Base-by-base conservation (phyloP, 805 yeast species). In the Debaryomyces prosopidis region DNA sequence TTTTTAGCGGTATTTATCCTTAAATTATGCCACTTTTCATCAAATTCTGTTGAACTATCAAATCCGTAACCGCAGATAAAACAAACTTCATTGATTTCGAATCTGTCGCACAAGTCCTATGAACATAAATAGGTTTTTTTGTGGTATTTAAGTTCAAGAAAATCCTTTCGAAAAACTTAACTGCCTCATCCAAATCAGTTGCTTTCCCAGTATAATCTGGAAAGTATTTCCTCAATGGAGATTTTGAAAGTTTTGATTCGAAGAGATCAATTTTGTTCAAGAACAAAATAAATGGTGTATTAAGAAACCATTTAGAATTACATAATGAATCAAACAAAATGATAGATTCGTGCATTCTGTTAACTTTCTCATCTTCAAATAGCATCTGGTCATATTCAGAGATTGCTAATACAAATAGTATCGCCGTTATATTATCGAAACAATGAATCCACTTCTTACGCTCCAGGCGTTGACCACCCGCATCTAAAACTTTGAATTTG, bases 91-190 rank as follows among this genome's bases (percentile, higher is more conserved):
- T 94, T 23, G 90, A 80, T 44, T 80, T 75, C 0, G 95, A 81
- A 63, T 94, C 98, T 0, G 99, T 94, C 0, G 99, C 99, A 68
- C 97, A 90, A 1, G 99, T 94, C 52, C 90, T 73, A 68, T 90
- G 97, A 17, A 89, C 86, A 61, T 94, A 94, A 27, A 94, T 79
- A n/a, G 90, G 92, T 51, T 83, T 80, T 39, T 80, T 76, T 27
- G 81, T 77, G 49, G 80, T 71, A 62, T 90, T 89, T 48, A 87
- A 63, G 43, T 79, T 71, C 46, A 85, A 58, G 54, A 90, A 88
- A 40, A 80, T 67, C 35, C 71, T 69, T 58, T 87, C 96, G 59
- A 92, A 86, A 59, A 80, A 90, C 52, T 77, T 76, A 16, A 84
- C 60, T 3, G 89, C 92, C 35, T 81, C 85, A 40, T 83, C 85